Evolutionary conservation across 345 rosid genomes (phyloP).

Genomic region (Melastoma malabathricum): DNA sequence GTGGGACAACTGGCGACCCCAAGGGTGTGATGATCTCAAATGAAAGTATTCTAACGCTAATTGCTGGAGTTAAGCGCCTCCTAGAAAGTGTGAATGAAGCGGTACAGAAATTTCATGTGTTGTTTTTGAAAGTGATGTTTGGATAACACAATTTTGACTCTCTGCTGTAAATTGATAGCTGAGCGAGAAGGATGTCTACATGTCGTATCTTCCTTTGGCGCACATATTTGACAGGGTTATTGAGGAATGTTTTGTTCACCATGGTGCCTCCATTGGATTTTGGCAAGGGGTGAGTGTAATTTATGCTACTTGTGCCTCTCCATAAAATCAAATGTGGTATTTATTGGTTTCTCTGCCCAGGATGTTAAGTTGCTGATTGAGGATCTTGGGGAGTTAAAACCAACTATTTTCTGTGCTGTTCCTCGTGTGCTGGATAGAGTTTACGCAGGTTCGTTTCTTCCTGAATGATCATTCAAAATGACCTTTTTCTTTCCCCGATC

Average conservation of each 20-base stretch:
- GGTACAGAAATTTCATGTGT: constrained; percentile 24
- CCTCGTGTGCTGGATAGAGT: constrained; percentile 92
- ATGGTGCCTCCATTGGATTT: constrained; percentile 81
- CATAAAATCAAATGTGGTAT: too few species aligned
- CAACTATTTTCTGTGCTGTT: constrained; percentile 89
- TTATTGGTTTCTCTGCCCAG: constrained; percentile 22
- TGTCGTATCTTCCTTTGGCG: constrained; percentile 95
- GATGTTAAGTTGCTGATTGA: constrained; percentile 81
- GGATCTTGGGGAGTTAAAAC: constrained; percentile 81
- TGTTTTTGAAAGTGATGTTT: background rate
- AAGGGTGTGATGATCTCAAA: constrained; percentile 95
- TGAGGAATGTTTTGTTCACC: constrained; percentile 66
- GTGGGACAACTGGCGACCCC: constrained; percentile 99
- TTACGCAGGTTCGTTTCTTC: constrained; percentile 40
- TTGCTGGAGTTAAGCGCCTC: constrained; percentile 57
- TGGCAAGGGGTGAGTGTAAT: constrained; percentile 80
- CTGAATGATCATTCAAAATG: background rate
- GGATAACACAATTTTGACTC: constrained; percentile 1
- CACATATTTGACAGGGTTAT: constrained; percentile 90
- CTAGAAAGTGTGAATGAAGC: constrained; percentile 49
- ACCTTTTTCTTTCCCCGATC: background rate
- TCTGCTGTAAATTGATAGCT: constrained; percentile 30
- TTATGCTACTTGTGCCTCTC: background rate
- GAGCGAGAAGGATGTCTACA: constrained; percentile 55
- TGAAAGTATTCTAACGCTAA: constrained; percentile 59